Percentiles rank a stretch among this genome's conserved stretches.
These are phyloP conservation scores for Plantago major DNA, from an alignment of 257 asterid genomes.

Conservation along the genomic window DNA sequence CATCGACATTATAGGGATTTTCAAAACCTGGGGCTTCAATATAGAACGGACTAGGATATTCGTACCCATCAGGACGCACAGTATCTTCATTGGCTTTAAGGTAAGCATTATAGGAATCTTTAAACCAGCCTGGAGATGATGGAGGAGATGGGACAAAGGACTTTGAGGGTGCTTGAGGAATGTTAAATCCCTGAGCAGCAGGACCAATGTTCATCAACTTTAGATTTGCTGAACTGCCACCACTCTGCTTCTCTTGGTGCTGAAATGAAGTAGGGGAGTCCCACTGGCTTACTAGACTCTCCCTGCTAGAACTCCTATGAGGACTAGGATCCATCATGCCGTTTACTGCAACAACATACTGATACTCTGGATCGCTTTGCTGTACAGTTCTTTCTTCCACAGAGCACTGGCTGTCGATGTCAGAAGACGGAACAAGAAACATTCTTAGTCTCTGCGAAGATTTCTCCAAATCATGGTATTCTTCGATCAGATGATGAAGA, in stretches of 20 bases:
- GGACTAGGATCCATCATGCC: constrained; percentile 48
- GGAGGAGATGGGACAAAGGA: constrained; percentile 37
- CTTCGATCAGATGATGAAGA: constrained; percentile 89
- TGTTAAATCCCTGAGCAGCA: constrained; percentile 20
- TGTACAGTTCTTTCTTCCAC: constrained; percentile 38
- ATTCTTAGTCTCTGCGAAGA: constrained; percentile 62
- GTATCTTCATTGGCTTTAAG: constrained; percentile 20
- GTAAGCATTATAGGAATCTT: constrained; percentile 30
- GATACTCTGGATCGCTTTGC: constrained; percentile 47
- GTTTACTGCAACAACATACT: constrained; percentile 69
- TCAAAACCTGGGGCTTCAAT: constrained; percentile 29
- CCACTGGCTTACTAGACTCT: constrained; percentile 47
- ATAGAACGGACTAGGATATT: constrained; percentile 17
- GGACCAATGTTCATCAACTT: constrained; percentile 28
- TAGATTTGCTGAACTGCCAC: constrained; percentile 26
- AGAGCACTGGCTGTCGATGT: constrained; percentile 51
- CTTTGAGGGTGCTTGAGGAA: constrained; percentile 29
- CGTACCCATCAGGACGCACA: constrained; percentile 24
- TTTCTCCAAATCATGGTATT: constrained; percentile 65
- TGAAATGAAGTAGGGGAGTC: constrained; percentile 40
- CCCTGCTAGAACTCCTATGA: constrained; percentile 63
- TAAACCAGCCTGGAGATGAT: constrained; percentile 32
- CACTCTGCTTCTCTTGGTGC: constrained; percentile 34
- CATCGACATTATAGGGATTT: constrained; percentile 29
- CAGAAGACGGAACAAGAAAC: constrained; percentile 58